These are phyloP conservation scores for Zymoseptoria passerinii DNA, from an alignment of 2,329 filamentous ascomycete species.

Conservation along the genomic window DNA sequence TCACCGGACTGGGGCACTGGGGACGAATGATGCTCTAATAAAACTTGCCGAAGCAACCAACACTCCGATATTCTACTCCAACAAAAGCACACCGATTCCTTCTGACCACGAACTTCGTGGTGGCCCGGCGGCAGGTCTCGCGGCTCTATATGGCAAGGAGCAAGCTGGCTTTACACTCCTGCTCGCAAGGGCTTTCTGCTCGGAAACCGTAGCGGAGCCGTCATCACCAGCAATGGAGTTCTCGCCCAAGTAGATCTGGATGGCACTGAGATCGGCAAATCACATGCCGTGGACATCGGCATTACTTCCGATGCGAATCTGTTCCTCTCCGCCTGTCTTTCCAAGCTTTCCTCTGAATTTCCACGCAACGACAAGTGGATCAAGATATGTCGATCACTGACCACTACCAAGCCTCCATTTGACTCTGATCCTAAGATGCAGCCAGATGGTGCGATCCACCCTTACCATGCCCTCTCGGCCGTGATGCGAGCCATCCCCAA, in stretches of 20 bases:
- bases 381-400: slow-evolving; percentile 19
- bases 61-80: slow-evolving; percentile 36
- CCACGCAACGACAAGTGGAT: slow-evolving; percentile 21
- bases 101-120: slow-evolving; percentile 29
- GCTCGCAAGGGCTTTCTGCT: slow-evolving; percentile 15
- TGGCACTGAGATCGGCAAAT: slow-evolving; percentile 37
- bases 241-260: slow-evolving; percentile 39
- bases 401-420: slow-evolving; percentile 20
- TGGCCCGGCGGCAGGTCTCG: slow-evolving; percentile 31
- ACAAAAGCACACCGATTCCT: slow-evolving; percentile 28
- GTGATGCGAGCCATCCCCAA: slow-evolving; percentile 32
- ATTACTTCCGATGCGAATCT: slow-evolving; percentile 35
- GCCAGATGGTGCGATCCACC: slow-evolving; percentile 33
- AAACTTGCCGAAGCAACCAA: slow-evolving; percentile 29
- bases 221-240: slow-evolving; percentile 32
- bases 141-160: slow-evolving; percentile 25
- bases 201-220: slow-evolving; percentile 10
- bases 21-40: slow-evolving; percentile 22
- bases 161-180: slow-evolving; percentile 37
- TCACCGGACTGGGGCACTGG: slow-evolving; percentile 35
- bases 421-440: slow-evolving; percentile 16
- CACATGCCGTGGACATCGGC: slow-evolving; percentile 31
- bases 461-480: slow-evolving; percentile 35
- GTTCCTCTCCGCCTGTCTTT: slow-evolving; percentile 22
- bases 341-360: slow-evolving; percentile 5